A percentile compares a stretch with the other conserved stretches of the same genome.
phyloP scores from a whole-genome alignment of 75 land plant genomes.

The Cryptomeria japonica region DNA sequence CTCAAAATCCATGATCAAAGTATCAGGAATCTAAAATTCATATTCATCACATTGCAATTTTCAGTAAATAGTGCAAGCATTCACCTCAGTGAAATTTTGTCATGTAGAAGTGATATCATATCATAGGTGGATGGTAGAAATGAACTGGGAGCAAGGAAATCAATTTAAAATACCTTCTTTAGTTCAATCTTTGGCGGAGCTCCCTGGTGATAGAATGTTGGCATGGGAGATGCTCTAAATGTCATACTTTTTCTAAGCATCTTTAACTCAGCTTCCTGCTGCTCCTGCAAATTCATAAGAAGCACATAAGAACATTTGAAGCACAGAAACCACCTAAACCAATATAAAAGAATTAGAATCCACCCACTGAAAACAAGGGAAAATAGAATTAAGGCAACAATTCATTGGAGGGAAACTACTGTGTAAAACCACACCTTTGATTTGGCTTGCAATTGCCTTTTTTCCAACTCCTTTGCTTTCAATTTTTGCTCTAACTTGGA shows the following conservation, averaged over 20 bases:
- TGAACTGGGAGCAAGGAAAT: not conserved
- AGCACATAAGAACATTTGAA: constrained; percentile 5
- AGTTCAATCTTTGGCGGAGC: constrained; percentile 77
- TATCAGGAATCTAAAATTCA: not conserved
- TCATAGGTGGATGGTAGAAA: not conserved
- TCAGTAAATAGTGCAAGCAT: not conserved
- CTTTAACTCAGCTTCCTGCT: constrained; percentile 65
- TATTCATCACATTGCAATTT: not conserved
- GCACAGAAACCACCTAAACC: not conserved
- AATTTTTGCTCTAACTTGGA: constrained; percentile 66
- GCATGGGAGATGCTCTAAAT: constrained; percentile 86
- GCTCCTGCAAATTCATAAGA: constrained; percentile 44
- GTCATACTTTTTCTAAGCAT: constrained; percentile 71
- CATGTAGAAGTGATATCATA: not conserved
- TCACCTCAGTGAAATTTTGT: not conserved
- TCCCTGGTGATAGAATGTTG: constrained; percentile 87
- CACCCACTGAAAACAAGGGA: not conserved
- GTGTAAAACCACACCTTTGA: constrained; percentile 25
- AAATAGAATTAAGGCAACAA: not conserved
- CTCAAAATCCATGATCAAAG: not conserved
- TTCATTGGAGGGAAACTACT: not conserved
- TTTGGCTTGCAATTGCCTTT: constrained; percentile 56
- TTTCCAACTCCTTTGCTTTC: constrained; percentile 71
- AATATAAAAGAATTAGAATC: not conserved
- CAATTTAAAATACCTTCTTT: constrained; percentile 63